These are phyloP conservation scores for Trichoderma lentiforme DNA, from an alignment of 2,329 filamentous ascomycete species.

Conservation along the genomic window DNA sequence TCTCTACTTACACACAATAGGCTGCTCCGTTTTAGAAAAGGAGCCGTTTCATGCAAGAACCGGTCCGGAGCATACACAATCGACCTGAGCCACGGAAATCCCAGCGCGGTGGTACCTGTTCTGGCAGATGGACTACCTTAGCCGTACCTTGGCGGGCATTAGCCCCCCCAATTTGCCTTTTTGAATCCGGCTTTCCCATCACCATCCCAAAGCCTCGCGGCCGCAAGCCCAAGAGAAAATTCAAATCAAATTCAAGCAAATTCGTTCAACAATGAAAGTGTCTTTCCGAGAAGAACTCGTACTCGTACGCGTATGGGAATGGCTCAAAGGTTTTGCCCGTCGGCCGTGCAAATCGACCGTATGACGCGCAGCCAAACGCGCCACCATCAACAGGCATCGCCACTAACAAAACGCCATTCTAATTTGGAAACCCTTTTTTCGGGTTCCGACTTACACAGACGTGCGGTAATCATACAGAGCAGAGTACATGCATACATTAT, in stretches of 20 bases:
- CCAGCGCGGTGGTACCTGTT: background rate
- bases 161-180: background rate
- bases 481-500: background rate
- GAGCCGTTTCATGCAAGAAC: background rate
- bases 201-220: background rate
- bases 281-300: background rate
- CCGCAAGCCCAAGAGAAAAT: background rate
- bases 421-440: background rate
- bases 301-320: background rate
- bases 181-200: background rate
- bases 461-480: background rate
- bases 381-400: constrained; percentile 6
- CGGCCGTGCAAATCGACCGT: background rate
- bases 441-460: background rate
- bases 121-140: background rate
- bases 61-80: background rate
- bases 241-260: background rate
- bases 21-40: background rate
- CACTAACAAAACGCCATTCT: background rate
- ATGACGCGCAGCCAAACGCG: background rate
- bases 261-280: background rate
- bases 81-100: background rate
- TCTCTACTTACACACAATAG: background rate
- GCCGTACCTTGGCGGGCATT: background rate
- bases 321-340: constrained; percentile 4